phyloP scores from a whole-genome alignment of 73 alveolate species.

The Paramecium octaurelia region DNA sequence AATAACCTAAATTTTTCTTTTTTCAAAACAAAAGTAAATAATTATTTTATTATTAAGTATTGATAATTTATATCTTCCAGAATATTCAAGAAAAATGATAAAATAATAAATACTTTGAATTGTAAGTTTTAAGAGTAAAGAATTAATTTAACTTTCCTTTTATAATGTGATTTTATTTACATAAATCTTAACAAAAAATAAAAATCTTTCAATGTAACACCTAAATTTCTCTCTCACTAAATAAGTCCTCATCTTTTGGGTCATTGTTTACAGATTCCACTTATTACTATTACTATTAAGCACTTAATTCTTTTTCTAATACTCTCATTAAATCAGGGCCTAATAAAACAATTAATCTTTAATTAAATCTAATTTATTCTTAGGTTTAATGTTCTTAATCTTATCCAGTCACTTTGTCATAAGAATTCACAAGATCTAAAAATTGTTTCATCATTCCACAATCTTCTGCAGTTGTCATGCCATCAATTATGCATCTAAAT shows the following conservation, averaged over 20 bases:
- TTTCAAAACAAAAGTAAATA: no score
- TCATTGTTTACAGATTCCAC: background rate
- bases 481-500: background rate
- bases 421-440: background rate
- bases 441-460: background rate
- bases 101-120: no score
- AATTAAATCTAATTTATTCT: constrained; percentile 22
- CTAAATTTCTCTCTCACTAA: background rate
- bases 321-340: background rate
- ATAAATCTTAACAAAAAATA: background rate
- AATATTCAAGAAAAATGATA: no score
- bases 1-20: no score
- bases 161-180: no score
- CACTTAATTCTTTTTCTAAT: background rate
- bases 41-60: no score
- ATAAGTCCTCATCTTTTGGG: background rate
- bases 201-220: background rate
- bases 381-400: background rate
- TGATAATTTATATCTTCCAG: no score
- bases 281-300: background rate
- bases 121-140: no score
- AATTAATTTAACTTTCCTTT: no score
- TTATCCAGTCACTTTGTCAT: background rate
- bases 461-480: background rate
- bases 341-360: constrained; percentile 11